Base-by-base conservation (phyloP, 176 grass and related monocot species). In the Oryza glumipatula region DNA sequence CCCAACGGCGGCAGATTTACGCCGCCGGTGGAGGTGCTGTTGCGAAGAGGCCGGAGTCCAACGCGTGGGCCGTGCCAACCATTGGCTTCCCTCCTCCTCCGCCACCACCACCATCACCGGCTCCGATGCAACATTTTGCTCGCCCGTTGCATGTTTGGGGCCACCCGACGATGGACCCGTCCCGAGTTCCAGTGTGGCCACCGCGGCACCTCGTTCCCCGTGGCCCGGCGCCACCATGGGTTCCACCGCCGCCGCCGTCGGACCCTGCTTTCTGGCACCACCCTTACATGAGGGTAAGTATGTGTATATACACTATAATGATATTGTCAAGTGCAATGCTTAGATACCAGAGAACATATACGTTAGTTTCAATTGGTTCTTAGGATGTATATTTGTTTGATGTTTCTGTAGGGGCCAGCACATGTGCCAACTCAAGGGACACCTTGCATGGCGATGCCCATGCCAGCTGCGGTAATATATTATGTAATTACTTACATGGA, bases 71-170 rank as follows among this genome's bases (percentile, higher is more conserved):
- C 13, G 91, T 87, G 11, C 93, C 96, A 2, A 88, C 93, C 3
- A 80, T 94, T 17, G 91, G 91, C 48, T 95, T 90, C 46, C 36
- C 36, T 38, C 78, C 86, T 68, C 86, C 91, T 1, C 69, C 88
- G 0, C 85, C 78, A 1, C 76, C 89, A 0, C 82, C 77, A 0
- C 79, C 77, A 0, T 17, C 79, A 7, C 16, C 67, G 5, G 72
- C 70, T 21, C 67, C 67, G 1, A 74, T 88, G 70, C 90, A 86
- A 22, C 91, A 83, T 63, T 93, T 85, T 36, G 54, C 9, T 0
- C 86, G 86, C 24, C 88, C 87, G 7, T 75, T 94, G 46, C 94
- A 94, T 56, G 89, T 97, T 15, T 94, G 91, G 94, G 94, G 94
- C 11, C 94, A 91, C 60, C 89, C 91, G 0, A 64, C 84, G 6